Conservation (phyloP, 805 yeast species). For the Spathaspora boniae region DNA sequence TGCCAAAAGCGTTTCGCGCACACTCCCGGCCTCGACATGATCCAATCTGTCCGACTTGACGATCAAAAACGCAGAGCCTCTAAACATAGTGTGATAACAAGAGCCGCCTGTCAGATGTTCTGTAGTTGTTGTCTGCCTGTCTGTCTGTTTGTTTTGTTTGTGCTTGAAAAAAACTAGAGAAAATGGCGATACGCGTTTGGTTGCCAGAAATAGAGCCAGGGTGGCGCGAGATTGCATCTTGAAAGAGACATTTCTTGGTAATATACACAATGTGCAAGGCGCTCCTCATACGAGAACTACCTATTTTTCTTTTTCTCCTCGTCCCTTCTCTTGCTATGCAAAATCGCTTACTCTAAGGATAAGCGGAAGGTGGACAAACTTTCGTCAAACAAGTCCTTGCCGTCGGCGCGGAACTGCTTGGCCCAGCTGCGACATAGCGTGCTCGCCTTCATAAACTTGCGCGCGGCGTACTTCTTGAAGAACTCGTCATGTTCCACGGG, state of each 20-base stretch:
- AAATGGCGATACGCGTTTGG: constrained; percentile 1
- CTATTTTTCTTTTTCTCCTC: not conserved
- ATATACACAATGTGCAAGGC: too few species aligned
- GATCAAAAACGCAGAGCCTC: constrained; percentile 15
- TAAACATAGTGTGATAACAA: constrained; percentile 5
- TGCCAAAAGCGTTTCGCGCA: constrained; percentile 14
- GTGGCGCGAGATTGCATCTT: too few species aligned
- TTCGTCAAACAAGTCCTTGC: constrained; percentile 36
- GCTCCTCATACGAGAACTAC: too few species aligned
- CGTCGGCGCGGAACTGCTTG: constrained; percentile 50
- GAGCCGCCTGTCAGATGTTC: too few species aligned
- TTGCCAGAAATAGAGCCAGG: not conserved
- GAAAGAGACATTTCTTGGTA: too few species aligned
- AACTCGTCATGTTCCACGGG: constrained; percentile 91
- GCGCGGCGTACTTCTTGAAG: constrained; percentile 87
- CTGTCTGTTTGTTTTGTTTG: too few species aligned
- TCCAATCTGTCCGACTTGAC: constrained; percentile 16
- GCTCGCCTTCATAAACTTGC: constrained; percentile 83
- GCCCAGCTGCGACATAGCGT: constrained; percentile 83
- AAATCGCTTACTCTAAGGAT: constrained; percentile 10
- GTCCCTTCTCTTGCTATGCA: constrained; percentile 1
- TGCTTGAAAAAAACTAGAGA: not conserved
- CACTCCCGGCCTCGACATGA: constrained; percentile 11
- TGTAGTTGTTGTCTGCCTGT: not conserved
- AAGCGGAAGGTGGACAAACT: constrained; percentile 17